phyloP scores from a whole-genome alignment of 768 basidiomycete genomes.

The Mycena filopes region DNA sequence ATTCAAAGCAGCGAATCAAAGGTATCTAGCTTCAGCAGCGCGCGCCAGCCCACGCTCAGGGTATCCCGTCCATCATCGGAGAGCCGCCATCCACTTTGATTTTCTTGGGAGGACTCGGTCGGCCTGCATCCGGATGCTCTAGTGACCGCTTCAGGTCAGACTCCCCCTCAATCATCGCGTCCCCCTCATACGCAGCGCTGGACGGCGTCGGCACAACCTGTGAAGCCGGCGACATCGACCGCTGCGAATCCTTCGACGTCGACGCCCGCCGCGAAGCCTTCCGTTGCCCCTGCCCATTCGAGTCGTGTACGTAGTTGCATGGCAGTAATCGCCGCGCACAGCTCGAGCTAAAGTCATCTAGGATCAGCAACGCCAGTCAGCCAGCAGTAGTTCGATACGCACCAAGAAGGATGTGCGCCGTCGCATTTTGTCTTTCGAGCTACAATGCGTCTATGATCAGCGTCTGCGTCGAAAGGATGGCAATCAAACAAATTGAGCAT shows the following conservation, averaged over 20 bases:
- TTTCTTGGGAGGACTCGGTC: slow-evolving; percentile 68
- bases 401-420: slow-evolving; percentile 84
- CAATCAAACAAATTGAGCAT: slow-evolving; percentile 36
- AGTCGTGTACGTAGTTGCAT: slow-evolving; percentile 86
- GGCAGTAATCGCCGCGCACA: slow-evolving; percentile 80
- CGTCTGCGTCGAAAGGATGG: not conserved
- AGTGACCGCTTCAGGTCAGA: slow-evolving; percentile 69
- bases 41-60: slow-evolving; percentile 51
- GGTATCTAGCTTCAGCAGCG: slow-evolving; percentile 40
- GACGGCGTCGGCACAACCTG: slow-evolving; percentile 63
- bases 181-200: slow-evolving; percentile 53
- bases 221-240: slow-evolving; percentile 67
- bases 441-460: slow-evolving; percentile 40
- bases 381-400: slow-evolving; percentile 9
- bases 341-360: slow-evolving; percentile 56
- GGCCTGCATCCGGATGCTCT: slow-evolving; percentile 61
- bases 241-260: slow-evolving; percentile 60
- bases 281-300: slow-evolving; percentile 52
- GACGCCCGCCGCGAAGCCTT: slow-evolving; percentile 64
- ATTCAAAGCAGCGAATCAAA: slow-evolving; percentile 15
- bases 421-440: slow-evolving; percentile 93
- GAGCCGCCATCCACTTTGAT: slow-evolving; percentile 67
- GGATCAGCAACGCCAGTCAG: slow-evolving; percentile 10
- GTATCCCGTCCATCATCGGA: slow-evolving; percentile 60
- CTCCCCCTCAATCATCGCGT: slow-evolving; percentile 57